A percentile compares a stretch with the other conserved stretches of the same genome.
Conservation (phyloP, 2,329 filamentous ascomycete species). For the Lasiodiplodia gonubiensis region DNA sequence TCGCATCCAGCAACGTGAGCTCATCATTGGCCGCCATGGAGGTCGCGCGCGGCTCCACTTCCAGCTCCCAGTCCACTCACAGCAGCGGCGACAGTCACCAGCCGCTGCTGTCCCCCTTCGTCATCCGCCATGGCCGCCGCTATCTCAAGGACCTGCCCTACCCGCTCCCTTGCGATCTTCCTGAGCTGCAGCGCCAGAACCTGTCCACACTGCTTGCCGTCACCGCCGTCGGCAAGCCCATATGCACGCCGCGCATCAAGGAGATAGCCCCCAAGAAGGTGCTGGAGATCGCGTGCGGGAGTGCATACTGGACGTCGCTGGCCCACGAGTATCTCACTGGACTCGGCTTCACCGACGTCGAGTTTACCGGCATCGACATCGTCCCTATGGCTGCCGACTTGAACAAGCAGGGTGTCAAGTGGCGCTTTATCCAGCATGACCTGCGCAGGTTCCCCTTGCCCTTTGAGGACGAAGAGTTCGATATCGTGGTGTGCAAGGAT, state of each 20-base stretch:
- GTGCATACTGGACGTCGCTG: conserved; percentile 86
- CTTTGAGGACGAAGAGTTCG: conserved; percentile 79
- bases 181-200: conserved; percentile 86
- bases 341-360: conserved; percentile 70
- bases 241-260: conserved; percentile 72
- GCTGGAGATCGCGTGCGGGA: conserved; percentile 85
- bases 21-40: conserved; percentile 41
- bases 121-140: conserved; percentile 77
- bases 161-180: conserved; percentile 85
- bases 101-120: conserved; percentile 60
- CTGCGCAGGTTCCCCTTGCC: conserved; percentile 76
- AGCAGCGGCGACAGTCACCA: conserved; percentile 35
- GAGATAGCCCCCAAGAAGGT: conserved; percentile 75
- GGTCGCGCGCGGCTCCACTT: conserved; percentile 45
- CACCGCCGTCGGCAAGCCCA: conserved; percentile 78
- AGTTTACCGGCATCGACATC: conserved; percentile 83
- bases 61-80: conserved; percentile 45
- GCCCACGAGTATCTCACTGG: conserved; percentile 80
- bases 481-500: conserved; percentile 89
- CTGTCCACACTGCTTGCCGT: conserved; percentile 81
- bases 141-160: conserved; percentile 84
- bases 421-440: conserved; percentile 89
- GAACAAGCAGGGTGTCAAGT: conserved; percentile 76
- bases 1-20: conserved; percentile 21
- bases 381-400: conserved; percentile 71